phyloP scores from a whole-genome alignment of 371 early-diverging fungal genomes.

The Mortierella sp. region DNA sequence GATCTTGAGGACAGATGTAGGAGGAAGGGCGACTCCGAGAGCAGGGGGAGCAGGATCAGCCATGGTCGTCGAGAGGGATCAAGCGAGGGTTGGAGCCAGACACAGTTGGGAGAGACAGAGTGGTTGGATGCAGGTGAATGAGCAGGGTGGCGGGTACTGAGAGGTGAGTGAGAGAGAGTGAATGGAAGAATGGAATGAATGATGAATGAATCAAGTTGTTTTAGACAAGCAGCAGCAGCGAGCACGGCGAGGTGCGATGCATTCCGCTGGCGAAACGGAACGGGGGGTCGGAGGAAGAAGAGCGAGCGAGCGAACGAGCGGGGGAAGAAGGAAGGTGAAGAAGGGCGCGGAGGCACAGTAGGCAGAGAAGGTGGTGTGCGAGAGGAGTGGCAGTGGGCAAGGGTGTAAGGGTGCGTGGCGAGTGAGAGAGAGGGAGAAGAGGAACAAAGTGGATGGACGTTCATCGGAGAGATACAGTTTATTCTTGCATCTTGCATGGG shows the following conservation, averaged over 20 bases:
- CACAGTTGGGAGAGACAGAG: no score
- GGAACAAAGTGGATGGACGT: no score
- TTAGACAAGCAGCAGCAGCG: no score
- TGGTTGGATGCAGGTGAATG: not conserved
- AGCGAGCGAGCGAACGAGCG: not conserved
- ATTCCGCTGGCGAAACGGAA: not conserved
- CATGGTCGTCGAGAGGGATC: constrained; percentile 17
- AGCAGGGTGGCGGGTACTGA: not conserved
- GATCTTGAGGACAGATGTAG: constrained; percentile 53
- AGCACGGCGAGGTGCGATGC: no score
- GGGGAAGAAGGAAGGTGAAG: not conserved
- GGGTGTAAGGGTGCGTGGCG: no score
- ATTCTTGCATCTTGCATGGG: no score
- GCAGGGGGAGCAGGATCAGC: constrained; percentile 40
- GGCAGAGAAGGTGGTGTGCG: no score
- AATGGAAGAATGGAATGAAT: not conserved
- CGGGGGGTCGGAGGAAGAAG: not conserved
- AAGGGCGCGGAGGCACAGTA: not conserved
- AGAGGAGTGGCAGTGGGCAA: no score
- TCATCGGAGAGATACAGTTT: no score
- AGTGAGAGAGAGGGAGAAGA: no score
- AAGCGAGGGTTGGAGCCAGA: not conserved
- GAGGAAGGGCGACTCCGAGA: constrained; percentile 43
- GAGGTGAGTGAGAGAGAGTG: not conserved
- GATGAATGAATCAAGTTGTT: no score